A percentile compares a stretch with the other conserved stretches of the same genome.
Evolutionary conservation across 208 protist genomes (phyloP).

Genomic region (Crithidia bombi): DNA sequence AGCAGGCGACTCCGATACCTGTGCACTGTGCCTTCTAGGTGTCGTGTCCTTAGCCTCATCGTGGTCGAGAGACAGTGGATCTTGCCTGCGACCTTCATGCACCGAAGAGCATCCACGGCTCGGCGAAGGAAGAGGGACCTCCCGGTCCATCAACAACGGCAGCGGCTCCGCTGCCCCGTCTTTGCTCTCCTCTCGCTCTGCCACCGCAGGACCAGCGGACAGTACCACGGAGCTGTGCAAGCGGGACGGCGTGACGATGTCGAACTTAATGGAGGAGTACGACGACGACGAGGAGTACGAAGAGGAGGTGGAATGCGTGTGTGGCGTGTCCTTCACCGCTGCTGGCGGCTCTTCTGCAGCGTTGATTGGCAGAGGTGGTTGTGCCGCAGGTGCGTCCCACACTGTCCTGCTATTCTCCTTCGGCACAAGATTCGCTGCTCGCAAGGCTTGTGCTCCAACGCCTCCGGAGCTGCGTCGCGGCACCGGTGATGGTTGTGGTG

Average conservation of each 20-base stretch:
- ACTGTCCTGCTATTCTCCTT: background rate
- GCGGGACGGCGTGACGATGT: background rate
- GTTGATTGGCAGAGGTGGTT: background rate
- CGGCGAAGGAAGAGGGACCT: no score
- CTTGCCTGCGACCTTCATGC: no score
- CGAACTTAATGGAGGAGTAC: constrained; percentile 9
- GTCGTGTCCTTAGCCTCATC: background rate
- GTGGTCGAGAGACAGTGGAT: background rate
- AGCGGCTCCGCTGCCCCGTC: no score
- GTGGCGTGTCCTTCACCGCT: background rate
- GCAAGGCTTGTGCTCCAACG: background rate
- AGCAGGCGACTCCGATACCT: background rate
- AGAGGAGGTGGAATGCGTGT: background rate
- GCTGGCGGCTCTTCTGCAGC: background rate
- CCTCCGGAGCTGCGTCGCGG: background rate
- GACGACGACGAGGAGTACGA: background rate
- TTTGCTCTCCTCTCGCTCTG: background rate
- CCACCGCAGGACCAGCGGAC: background rate
- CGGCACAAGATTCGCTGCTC: background rate
- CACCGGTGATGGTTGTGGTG: background rate
- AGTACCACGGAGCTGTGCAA: background rate
- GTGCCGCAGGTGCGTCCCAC: background rate
- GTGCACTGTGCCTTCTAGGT: background rate
- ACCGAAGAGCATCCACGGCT: background rate
- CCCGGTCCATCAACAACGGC: no score